Evolutionary conservation across 208 protist species (phyloP), one percentile per base, ranked within the genome.

Genomic region (Crithidia mellificae): DNA sequence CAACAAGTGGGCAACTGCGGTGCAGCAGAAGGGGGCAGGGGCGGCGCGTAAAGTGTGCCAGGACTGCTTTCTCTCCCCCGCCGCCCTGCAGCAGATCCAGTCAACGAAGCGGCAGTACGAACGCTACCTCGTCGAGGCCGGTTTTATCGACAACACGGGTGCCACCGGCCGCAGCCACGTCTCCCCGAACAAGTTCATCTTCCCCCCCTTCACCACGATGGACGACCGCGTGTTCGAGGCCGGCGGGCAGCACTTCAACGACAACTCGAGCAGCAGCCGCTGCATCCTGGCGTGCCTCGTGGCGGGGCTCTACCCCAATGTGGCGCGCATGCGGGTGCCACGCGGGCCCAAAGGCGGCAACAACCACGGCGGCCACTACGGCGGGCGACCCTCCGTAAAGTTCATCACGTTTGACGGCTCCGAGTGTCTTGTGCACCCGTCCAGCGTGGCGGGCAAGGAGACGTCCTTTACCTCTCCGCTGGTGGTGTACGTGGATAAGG

Each of bases 251-350:
- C 62, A 68, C 22, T 93, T 87, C 63, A 98, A 98, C 71, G 59
- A 66, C 11, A 97, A 98, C 74, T 85, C 83, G 6, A 72, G 63
- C 20, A 97, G 91, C 63, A 63, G 72, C n/a, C 83, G 88, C 34
- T 90, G 94, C 57, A 87, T 98, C 56, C 77, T 93, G 22, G 90
- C 95, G 0, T 95, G 92, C 24, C 63, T 99, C 5, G 93, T 94
- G 34, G 94, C 95, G n/a, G 97, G 96, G 9, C 87, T 98, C 20
- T 98, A 98, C 80, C 96, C 96, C n/a, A 98, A 98, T 57, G 80
- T 98, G 14, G 93, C 93, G 14, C 81, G 73, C 27, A 65, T 87
- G 36, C 93, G 83, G 49, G 41, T 41, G 44, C 19, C 55, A 55
- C 81, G 69, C 20, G 63, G 59, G 49, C 27, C 47, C 22, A 38